phyloP scores from a whole-genome alignment of 371 early-diverging fungal species.

The Apophysomyces variabilis region DNA sequence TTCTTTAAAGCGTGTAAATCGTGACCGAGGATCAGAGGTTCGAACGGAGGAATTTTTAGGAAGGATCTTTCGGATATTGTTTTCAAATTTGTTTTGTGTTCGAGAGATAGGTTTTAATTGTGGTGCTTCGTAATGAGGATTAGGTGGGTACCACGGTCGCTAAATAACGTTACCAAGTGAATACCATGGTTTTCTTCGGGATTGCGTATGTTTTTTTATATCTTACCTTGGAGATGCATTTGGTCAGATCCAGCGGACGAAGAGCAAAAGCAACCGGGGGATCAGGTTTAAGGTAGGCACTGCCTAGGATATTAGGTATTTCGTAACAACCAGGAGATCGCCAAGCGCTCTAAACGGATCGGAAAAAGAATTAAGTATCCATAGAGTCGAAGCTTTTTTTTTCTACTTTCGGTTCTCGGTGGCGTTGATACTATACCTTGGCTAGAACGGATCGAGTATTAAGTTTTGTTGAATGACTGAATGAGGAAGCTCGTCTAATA shows the following conservation, averaged over 20 bases:
- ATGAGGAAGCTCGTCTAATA: slow-evolving; percentile 24
- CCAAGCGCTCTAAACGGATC: slow-evolving; percentile 29
- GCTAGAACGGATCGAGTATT: slow-evolving; percentile 19
- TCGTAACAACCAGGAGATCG: slow-evolving; percentile 36
- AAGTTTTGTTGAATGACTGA: slow-evolving; percentile 31
- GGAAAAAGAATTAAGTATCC: slow-evolving; percentile 1
- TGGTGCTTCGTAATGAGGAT: slow-evolving; percentile 42
- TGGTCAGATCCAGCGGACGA: slow-evolving; percentile 37
- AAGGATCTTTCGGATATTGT: slow-evolving; percentile 38
- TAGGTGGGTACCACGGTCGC: slow-evolving; percentile 57
- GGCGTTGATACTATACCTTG: slow-evolving; percentile 16
- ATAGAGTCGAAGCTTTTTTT: too few relatives aligned
- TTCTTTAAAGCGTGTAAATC: slow-evolving; percentile 50
- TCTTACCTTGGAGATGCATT: slow-evolving; percentile 43
- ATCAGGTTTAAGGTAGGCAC: slow-evolving; percentile 43
- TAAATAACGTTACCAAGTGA: not conserved
- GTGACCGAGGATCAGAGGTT: slow-evolving; percentile 38
- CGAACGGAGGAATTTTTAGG: slow-evolving; percentile 18
- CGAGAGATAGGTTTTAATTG: slow-evolving; percentile 37
- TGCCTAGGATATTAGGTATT: slow-evolving; percentile 37
- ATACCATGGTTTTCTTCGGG: not conserved
- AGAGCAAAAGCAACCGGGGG: slow-evolving; percentile 43
- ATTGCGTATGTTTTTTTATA: not conserved
- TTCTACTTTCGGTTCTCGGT: not conserved
- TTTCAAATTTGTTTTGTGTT: slow-evolving; percentile 45